phyloP scores from a whole-genome alignment of 1,284 basidiomycete species.

The Irpex lacteus region DNA sequence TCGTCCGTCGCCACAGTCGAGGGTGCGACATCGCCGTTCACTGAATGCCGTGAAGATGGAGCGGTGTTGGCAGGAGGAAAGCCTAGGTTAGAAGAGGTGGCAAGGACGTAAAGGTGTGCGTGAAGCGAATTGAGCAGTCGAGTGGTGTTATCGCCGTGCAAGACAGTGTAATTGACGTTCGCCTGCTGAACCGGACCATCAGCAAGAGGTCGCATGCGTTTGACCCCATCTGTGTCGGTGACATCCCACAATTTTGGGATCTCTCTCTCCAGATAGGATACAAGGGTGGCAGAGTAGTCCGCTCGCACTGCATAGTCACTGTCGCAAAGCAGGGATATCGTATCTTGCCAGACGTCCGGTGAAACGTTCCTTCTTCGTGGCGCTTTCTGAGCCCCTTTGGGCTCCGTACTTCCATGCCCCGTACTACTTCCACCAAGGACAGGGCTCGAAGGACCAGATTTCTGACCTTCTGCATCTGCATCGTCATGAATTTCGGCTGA shows the following conservation, averaged over 20 bases:
- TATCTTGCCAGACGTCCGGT: conserved; percentile 88
- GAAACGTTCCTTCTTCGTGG: conserved; percentile 70
- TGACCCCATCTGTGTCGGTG: conserved; percentile 42
- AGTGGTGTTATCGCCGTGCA: conserved; percentile 62
- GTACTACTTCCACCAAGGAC: conserved; percentile 8
- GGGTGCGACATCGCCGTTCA: conserved; percentile 10
- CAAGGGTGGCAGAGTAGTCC: conserved; percentile 71
- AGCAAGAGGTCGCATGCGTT: conserved; percentile 39
- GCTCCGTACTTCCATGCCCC: conserved; percentile 16
- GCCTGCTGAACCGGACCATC: conserved; percentile 46
- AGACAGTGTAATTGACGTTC: conserved; percentile 43
- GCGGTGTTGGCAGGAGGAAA: conserved; percentile 34
- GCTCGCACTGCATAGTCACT: conserved; percentile 69
- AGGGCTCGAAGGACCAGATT: background rate
- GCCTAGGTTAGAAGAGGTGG: conserved; percentile 64
- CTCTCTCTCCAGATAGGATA: conserved; percentile 74
- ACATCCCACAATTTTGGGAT: conserved; percentile 60
- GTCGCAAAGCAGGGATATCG: conserved; percentile 80
- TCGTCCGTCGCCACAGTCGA: conserved; percentile 13
- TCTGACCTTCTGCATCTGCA: conserved; percentile 14
- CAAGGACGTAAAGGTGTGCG: conserved; percentile 76
- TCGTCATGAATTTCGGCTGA: conserved; percentile 53
- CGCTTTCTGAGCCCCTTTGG: conserved; percentile 23
- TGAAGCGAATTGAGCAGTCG: conserved; percentile 78
- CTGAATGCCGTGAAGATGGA: conserved; percentile 40